Evolutionary conservation across 257 asterid genomes (phyloP).

Genomic region (Forsythia suspensa): DNA sequence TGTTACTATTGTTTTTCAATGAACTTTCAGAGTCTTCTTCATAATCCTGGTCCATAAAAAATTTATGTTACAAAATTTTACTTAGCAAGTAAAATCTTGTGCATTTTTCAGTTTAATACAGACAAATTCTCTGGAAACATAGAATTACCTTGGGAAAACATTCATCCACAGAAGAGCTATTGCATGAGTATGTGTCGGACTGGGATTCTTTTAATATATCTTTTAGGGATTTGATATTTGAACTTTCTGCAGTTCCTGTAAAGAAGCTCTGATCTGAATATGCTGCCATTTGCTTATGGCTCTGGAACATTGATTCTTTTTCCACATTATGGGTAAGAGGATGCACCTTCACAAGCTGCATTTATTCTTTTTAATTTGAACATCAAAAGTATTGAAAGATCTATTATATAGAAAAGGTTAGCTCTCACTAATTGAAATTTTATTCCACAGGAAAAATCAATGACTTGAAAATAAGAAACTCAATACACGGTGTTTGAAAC

Average conservation of each 20-base stretch:
- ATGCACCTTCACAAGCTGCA: conserved; percentile 40
- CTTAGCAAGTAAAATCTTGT: conserved; percentile 2
- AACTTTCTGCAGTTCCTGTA: conserved; percentile 29
- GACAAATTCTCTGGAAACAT: neutral
- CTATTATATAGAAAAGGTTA: neutral
- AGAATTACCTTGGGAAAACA: conserved; percentile 45
- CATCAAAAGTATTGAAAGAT: conserved; percentile 26
- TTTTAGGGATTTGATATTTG: conserved; percentile 60
- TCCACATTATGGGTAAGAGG: conserved; percentile 18
- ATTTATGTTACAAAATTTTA: conserved; percentile 16
- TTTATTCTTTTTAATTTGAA: conserved; percentile 18
- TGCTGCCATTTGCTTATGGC: conserved; percentile 22
- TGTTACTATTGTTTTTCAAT: conserved; percentile 24
- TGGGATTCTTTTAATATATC: conserved; percentile 77
- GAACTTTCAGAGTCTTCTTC: conserved; percentile 31
- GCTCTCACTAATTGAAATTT: neutral
- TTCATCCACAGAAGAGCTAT: conserved; percentile 42
- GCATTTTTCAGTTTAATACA: neutral
- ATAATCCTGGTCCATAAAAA: conserved; percentile 38
- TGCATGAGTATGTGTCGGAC: conserved; percentile 46
- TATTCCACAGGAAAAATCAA: neutral
- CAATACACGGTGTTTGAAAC: too few relatives aligned
- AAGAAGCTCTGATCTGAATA: conserved; percentile 21
- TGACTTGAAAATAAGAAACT: neutral
- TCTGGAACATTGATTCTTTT: conserved; percentile 12